Evolutionary conservation across 208 protist genomes (phyloP).

Genomic region (Perkinsela sp.): DNA sequence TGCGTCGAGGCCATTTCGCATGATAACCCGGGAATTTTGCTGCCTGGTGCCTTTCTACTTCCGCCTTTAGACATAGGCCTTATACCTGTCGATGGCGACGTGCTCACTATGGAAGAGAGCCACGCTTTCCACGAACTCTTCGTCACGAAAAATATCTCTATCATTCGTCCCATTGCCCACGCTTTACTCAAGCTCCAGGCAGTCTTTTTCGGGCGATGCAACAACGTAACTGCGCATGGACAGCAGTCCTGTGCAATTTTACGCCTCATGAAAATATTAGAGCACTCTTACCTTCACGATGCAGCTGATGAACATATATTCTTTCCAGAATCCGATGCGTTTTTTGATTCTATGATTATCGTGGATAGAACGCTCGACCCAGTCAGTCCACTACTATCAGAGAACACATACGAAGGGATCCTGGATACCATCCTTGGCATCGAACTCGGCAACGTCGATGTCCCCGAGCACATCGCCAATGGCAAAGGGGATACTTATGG

Average conservation of each 20-base stretch:
- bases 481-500: conserved; percentile 4
- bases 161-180: conserved; percentile 26
- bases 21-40: no score
- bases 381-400: conserved; percentile 42
- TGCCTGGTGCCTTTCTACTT: no score
- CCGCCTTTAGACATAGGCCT: conserved; percentile 29
- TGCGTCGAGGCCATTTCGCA: background rate
- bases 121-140: conserved; percentile 28
- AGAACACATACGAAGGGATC: conserved; percentile 62
- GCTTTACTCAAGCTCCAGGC: conserved; percentile 52
- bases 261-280: background rate
- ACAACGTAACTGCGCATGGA: conserved; percentile 22
- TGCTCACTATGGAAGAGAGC: conserved; percentile 34
- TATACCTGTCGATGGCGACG: conserved; percentile 24
- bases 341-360: conserved; percentile 32
- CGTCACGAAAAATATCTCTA: conserved; percentile 26
- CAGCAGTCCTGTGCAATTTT: background rate
- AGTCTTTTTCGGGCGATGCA: conserved; percentile 19
- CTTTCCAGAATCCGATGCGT: conserved; percentile 11
- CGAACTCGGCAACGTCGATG: conserved; percentile 13
- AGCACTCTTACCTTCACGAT: conserved; percentile 3
- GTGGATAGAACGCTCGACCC: conserved; percentile 43
- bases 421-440: conserved; percentile 50
- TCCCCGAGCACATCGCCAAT: conserved; percentile 21
- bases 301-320: conserved; percentile 26